Conservation (phyloP, 225 moss, liverwort and hornwort species). For the Thuidium tamariscinum region DNA sequence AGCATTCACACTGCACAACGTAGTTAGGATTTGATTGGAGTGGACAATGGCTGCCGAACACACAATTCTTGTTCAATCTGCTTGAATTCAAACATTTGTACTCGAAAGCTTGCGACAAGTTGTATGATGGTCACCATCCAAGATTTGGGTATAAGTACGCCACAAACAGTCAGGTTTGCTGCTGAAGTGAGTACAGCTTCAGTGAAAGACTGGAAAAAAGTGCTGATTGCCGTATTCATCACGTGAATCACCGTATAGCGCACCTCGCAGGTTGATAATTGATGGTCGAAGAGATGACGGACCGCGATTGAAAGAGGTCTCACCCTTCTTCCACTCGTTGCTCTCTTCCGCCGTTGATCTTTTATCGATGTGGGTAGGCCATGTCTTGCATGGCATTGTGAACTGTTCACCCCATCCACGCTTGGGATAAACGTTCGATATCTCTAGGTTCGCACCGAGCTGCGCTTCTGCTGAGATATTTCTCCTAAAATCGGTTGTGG, state of each 20-base stretch:
- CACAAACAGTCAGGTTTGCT: neutral
- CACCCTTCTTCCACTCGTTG: accelerated
- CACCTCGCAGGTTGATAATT: accelerated
- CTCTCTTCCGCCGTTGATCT: accelerated
- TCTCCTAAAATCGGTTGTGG: too few species aligned
- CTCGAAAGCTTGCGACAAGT: too few species aligned
- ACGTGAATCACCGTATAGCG: accelerated
- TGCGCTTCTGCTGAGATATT: neutral
- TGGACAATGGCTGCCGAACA: too few species aligned
- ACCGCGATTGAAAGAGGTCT: accelerated
- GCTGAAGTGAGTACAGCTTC: accelerated
- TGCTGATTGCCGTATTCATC: too few species aligned
- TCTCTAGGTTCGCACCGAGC: too few species aligned
- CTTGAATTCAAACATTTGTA: neutral
- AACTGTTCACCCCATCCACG: neutral
- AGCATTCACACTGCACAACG: too few species aligned
- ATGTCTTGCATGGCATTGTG: neutral
- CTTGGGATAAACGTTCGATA: accelerated
- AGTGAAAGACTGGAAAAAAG: accelerated
- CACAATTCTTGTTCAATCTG: accelerated
- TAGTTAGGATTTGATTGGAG: too few species aligned
- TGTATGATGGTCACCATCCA: too few species aligned
- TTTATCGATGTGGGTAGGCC: accelerated
- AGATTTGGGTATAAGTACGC: accelerated
- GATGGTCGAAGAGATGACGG: neutral